phyloP scores from a whole-genome alignment of 257 asterid genomes.

The Capsicum pubescens region DNA sequence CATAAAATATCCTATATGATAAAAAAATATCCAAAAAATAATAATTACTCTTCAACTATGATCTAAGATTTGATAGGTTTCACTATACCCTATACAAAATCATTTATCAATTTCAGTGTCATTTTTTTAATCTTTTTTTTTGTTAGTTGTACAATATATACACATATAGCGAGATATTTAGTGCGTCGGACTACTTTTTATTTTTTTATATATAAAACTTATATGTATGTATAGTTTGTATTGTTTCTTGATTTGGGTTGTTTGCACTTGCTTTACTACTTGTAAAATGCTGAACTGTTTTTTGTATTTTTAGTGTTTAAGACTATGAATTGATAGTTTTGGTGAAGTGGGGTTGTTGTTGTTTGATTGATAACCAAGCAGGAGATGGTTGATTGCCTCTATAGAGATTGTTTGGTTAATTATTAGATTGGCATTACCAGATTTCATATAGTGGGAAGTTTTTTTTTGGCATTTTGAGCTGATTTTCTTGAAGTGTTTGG shows the following conservation, averaged over 20 bases:
- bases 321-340: background rate
- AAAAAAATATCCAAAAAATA: background rate
- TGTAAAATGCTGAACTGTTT: background rate
- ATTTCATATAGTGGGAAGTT: background rate
- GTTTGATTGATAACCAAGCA: background rate
- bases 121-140: no score
- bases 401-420: background rate
- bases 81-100: slow-evolving; percentile 28
- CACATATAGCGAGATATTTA: no score
- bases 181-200: no score
- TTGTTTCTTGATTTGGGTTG: background rate
- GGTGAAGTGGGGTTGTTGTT: slow-evolving; percentile 28
- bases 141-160: no score
- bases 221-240: background rate
- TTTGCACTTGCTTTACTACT: background rate
- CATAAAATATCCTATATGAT: slow-evolving; percentile 11
- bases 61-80: slow-evolving; percentile 34
- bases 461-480: background rate
- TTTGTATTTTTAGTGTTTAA: background rate
- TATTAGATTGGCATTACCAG: background rate
- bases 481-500: slow-evolving; percentile 5
- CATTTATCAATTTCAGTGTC: slow-evolving; percentile 32
- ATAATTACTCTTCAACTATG: slow-evolving; percentile 16
- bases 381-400: background rate
- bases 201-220: no score